These are phyloP conservation scores for Phlebiopsis gigantea DNA, from an alignment of 768 basidiomycete genomes.

Conservation along the genomic window DNA sequence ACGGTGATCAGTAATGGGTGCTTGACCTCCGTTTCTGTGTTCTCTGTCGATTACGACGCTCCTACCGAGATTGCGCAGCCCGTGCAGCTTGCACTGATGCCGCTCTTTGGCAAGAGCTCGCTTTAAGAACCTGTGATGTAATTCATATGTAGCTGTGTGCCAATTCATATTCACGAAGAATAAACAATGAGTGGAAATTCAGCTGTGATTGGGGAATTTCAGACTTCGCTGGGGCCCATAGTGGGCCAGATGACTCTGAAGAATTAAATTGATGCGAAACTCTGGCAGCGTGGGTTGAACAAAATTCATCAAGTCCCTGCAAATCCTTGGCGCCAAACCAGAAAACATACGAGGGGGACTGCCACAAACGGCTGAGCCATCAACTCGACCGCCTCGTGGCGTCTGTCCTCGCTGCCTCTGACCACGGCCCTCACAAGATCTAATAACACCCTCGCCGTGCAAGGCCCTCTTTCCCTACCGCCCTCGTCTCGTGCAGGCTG, in stretches of 20 bases:
- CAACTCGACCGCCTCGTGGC: not conserved
- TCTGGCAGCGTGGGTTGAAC: no score
- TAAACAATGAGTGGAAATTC: no score
- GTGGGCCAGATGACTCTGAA: no score
- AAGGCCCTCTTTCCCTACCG: not conserved
- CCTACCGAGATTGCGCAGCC: slow-evolving; percentile 21
- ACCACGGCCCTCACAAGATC: no score
- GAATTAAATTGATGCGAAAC: no score
- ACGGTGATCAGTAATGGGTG: slow-evolving; percentile 21
- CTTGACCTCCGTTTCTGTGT: slow-evolving; percentile 25
- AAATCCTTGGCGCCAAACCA: not conserved
- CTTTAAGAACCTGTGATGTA: not conserved
- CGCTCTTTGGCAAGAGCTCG: slow-evolving; percentile 14
- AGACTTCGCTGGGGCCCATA: no score
- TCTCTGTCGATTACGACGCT: slow-evolving; percentile 28
- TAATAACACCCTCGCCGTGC: not conserved
- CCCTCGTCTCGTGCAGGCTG: not conserved
- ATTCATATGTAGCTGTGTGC: no score
- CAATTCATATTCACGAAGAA: no score
- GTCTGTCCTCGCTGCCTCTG: not conserved
- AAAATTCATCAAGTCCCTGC: not conserved
- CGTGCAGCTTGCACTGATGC: slow-evolving; percentile 15
- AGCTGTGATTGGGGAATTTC: no score
- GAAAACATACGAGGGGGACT: not conserved
- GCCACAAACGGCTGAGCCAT: not conserved